These are phyloP conservation scores for Orychophragmus violaceus DNA, from an alignment of 345 rosid genomes.

Conservation along the genomic window DNA sequence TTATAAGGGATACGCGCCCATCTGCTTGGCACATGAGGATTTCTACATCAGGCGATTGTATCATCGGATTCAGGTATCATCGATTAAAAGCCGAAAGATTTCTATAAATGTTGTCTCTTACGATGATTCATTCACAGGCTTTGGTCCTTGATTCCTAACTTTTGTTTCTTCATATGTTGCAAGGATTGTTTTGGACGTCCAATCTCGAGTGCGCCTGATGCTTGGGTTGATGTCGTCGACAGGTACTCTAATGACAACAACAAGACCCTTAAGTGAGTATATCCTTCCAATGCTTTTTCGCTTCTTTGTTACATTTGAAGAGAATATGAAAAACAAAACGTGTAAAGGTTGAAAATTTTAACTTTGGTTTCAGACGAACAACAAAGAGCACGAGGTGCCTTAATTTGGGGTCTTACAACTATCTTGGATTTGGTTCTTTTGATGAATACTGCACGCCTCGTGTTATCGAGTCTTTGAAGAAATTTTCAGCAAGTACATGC, in stretches of 20 bases:
- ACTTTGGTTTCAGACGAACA: constrained; percentile 46
- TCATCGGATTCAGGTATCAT: constrained; percentile 94
- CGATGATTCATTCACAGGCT: no score
- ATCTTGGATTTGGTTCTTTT: constrained; percentile 90
- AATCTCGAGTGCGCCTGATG: constrained; percentile 82
- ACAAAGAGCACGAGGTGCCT: constrained; percentile 60
- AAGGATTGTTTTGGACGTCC: constrained; percentile 94
- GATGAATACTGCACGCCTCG: constrained; percentile 98
- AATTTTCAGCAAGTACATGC: constrained; percentile 82
- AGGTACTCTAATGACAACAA: constrained; percentile 74
- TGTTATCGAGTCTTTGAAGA: constrained; percentile 66
- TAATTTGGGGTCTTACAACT: constrained; percentile 92
- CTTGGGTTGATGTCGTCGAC: constrained; percentile 82
- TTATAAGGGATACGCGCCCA: constrained; percentile 83
- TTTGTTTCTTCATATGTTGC: neutral
- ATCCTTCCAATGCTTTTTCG: neutral
- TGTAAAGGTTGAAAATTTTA: neutral
- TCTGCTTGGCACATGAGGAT: constrained; percentile 86
- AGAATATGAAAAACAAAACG: neutral
- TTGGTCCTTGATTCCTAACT: neutral
- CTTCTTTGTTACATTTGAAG: neutral
- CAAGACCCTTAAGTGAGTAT: constrained; percentile 70
- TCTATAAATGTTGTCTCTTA: no score
- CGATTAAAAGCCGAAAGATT: no score
- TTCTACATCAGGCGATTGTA: constrained; percentile 82